Conservation (phyloP, 139 green algal species). For the Pleodorina starrii region DNA sequence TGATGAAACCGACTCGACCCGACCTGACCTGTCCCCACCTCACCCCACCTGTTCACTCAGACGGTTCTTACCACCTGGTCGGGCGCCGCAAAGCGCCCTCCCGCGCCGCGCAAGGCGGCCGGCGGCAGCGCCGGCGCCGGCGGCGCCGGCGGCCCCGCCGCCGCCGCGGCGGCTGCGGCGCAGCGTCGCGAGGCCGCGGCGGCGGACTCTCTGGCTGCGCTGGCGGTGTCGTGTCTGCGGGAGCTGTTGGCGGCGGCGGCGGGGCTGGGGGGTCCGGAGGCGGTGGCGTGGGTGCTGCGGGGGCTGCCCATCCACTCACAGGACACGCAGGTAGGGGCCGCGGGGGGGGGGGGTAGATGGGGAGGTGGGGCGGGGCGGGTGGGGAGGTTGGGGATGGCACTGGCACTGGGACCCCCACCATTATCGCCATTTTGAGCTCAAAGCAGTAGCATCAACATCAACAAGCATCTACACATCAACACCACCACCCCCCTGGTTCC, state of each 20-base stretch:
- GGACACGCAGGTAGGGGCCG: conserved; percentile 16
- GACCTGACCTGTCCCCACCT: no score
- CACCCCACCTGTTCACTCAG: no score
- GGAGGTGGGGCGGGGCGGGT: no score
- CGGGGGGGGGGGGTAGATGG: no score
- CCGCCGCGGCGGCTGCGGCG: background rate
- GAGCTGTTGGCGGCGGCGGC: conserved; percentile 34
- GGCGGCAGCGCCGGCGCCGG: background rate
- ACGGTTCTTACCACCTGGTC: background rate
- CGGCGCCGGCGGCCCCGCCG: background rate
- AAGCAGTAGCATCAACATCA: no score
- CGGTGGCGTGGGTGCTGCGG: conserved; percentile 37
- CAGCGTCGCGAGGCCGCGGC: background rate
- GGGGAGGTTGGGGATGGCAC: no score
- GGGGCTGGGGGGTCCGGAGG: conserved; percentile 25
- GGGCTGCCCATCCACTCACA: conserved; percentile 40
- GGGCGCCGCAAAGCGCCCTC: background rate
- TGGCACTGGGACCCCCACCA: no score
- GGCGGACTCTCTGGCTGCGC: conserved; percentile 47
- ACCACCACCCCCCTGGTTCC: no score
- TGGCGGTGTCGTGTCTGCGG: conserved; percentile 50
- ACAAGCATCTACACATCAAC: no score
- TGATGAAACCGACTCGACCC: no score
- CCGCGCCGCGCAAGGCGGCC: background rate
- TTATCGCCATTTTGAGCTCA: no score